Evolutionary conservation across 2,329 filamentous ascomycete species (phyloP), one percentile per base, ranked within the genome.

Genomic region (Aphanocladium album): DNA sequence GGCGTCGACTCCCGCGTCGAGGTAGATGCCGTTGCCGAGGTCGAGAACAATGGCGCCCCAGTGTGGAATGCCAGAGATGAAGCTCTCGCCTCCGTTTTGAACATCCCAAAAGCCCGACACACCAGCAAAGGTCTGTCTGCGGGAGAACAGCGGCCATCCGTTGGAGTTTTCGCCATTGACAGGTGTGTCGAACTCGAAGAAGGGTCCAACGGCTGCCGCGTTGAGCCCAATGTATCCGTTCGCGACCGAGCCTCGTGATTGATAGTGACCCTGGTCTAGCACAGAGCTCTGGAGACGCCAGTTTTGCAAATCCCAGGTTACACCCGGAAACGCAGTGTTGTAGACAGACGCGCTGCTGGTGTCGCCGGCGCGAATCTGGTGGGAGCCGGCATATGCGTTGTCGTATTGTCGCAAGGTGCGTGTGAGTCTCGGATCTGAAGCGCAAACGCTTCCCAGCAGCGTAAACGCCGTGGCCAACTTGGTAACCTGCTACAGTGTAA

Each of bases 1-100:
- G 35, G 78, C 80, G 51, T 83, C 77, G 2, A 87, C 85, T 0
- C 78, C 83, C 3, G 87, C 83, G 73, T 88, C 81, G 35, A 91
- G 75, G 52, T 83, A 79, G 9, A 75, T 73, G 25, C 77, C 77
- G 60, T 80, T 76, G 2, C 80, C 81, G 3, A 83, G 73, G 57
- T 85, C 79, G 19, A 89, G 76, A 39, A 86, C 51, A 16, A 68
- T 62, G 14, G 61, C 66, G 21, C 60, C 62, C 64, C 64, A 89
- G 68, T 90, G 88, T 7, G 89, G 89, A 17, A 91, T 80, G 25
- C 89, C 89, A 56, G 82, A 83, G 63, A 90, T 88, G 55, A 89
- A 86, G 65, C 83, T 88, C 67, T 91, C 88, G 61, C 83, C 61
- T 6, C 64, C 64, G 33, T 68, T 88, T 65, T 90, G 83, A 60